Base-by-base conservation (phyloP, 306 rosid species). In the Corylus avellana region DNA sequence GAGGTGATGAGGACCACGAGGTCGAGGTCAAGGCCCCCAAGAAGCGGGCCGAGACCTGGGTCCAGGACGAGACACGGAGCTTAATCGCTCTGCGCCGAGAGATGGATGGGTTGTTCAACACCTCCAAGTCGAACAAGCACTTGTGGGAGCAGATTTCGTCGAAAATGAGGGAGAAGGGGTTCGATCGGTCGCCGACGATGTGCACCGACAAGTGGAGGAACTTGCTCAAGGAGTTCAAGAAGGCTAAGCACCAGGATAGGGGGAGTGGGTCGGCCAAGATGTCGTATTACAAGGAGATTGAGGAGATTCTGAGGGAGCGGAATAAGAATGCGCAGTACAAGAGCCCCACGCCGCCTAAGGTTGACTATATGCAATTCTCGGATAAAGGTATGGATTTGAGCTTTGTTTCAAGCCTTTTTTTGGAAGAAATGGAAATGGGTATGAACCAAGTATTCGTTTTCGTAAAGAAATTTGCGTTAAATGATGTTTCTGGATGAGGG, bases 171-270 rank as follows among this genome's bases (percentile, higher is more conserved):
- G 97, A 86, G 4, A 91, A 90, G 75, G 99, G 99, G 27, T 95
- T 95, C 73, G 98, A 93, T 83, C 88, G 99, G 12, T 93, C 96
- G 0, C 98, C 99, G 0, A 95, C 96, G 12, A 95, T 95, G 99
- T 95, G 99, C 77, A 95, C 99, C 1, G 99, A 95, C 55, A 95
- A 95, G 79, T 95, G 99, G 99, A 90, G 99, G 81, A 95, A 95
- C 77, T 81, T 95, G 53, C 84, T 93, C 20, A 95, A 95, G 86
- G 99, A 95, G 89, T 93, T 93, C 68, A 95, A 95, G 93, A 95
- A 95, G 83, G 97, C 98, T 0, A 90, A 89, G 88, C 97, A 93
- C 58, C 89, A 83, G 2, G 97, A 88, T 37, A 81, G 87, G 66
- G 97, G 97, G 9, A 87, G 91, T 77, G 92, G 94, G 25, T 90